Base-by-base conservation (phyloP, 2,329 filamentous ascomycete species). In the Pseudogymnoascus verrucosus region DNA sequence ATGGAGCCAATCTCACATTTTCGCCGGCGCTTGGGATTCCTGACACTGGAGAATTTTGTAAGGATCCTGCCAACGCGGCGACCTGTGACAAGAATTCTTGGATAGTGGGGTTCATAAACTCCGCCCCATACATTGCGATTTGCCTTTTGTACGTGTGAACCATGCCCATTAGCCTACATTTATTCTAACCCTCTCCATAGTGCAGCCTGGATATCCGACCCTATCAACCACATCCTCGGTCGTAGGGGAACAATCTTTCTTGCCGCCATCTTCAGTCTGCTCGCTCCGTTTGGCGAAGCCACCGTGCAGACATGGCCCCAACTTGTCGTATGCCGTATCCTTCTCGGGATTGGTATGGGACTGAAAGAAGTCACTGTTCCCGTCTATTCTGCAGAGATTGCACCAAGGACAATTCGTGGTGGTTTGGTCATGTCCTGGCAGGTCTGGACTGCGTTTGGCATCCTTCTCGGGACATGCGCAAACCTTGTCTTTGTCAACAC, bases 341-440 rank as follows among this genome's bases (percentile, higher is more conserved):
- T 88, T 0, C 77, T 87, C 6, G 84, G 84, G 8, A 74, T 87
- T 44, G 84, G 84, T 3, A 87, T 88, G 81, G 85, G 85, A 1
- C 68, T 83, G 47, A 83, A 82, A 64, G 79, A 76, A 16, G 77
- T 77, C 1, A 82, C 67, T 3, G 76, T 81, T 8, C 78, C 79
- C 0, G 76, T 80, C 37, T 84, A 79, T 67, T 78, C 80, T 6
- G 82, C 82, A 0, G 82, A 85, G 69, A 82, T 80, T 62, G 77
- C 79, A 2, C 82, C 82, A 2, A 78, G 80, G 4, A 68, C 71
- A 10, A 80, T 85, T 65, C 78, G 82, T 62, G 82, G 82, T 64
- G 82, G 88, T 6, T 79, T 95, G 16, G 89, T 93, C 68, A 93
- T 95, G 90, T 87, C 86, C 66, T 93, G 90, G 90, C 88, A 93